Percentiles rank a stretch among this genome's conserved stretches.
phyloP scores from a whole-genome alignment of 2,329 filamentous ascomycete genomes.

The Paramyrothecium sp. region DNA sequence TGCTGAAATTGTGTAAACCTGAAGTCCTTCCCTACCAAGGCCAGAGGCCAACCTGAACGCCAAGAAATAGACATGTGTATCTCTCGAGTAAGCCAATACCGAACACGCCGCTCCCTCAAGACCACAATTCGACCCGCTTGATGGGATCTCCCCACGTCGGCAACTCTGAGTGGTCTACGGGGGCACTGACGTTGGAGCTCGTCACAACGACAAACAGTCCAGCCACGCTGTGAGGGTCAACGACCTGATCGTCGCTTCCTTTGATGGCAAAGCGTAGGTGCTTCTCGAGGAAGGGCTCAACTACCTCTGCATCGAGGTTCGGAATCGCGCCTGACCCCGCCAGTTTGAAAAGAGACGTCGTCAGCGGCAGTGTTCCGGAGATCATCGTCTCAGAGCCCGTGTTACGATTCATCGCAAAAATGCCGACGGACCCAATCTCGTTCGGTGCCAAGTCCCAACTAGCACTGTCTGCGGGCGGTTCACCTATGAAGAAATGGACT shows the following conservation, averaged over 20 bases:
- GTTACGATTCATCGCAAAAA: slow-evolving; percentile 45
- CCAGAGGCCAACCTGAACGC: no score
- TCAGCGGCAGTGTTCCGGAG: slow-evolving; percentile 51
- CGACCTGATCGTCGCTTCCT: slow-evolving; percentile 19
- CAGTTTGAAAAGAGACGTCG: slow-evolving; percentile 43
- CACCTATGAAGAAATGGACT: slow-evolving; percentile 68
- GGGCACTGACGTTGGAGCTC: slow-evolving; percentile 24
- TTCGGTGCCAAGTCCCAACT: slow-evolving; percentile 53
- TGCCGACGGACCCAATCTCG: slow-evolving; percentile 60
- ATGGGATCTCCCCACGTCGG: slow-evolving; percentile 23
- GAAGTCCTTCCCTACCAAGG: no score
- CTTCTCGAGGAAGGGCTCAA: slow-evolving; percentile 39
- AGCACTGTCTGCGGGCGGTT: slow-evolving; percentile 38
- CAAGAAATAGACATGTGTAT: no score
- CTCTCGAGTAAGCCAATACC: neutral
- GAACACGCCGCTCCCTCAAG: neutral
- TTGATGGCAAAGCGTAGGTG: slow-evolving; percentile 33
- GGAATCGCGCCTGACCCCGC: slow-evolving; percentile 33
- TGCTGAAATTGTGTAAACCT: no score
- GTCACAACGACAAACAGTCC: slow-evolving; percentile 28
- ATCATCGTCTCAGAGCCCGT: slow-evolving; percentile 32
- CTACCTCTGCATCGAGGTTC: slow-evolving; percentile 32
- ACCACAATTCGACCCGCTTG: slow-evolving; percentile 22
- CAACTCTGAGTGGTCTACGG: slow-evolving; percentile 19
- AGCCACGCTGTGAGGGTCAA: slow-evolving; percentile 21